Evolutionary conservation across 2,329 filamentous ascomycete species (phyloP), one percentile per base, ranked within the genome.

Genomic region (Aspergillus ustus): DNA sequence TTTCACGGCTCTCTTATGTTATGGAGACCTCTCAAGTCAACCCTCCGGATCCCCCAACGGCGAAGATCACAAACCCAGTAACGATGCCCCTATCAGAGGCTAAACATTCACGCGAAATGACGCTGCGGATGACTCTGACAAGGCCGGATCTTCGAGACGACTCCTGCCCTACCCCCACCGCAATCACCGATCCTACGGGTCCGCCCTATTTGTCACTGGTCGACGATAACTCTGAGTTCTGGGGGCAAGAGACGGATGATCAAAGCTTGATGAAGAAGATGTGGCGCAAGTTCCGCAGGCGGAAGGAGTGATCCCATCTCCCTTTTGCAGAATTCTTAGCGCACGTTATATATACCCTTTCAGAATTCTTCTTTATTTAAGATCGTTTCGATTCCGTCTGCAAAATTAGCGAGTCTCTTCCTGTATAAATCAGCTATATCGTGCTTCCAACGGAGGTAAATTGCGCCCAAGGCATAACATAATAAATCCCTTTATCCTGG

Each of bases 121-220:
- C 95, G 2, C 80, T 98, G 52, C 91, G 93, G 52, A 96, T 98
- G 93, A 98, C 94, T 0, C 84, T 98, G 58, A 98, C 95, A 3
- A 84, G 93, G 51, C 91, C 93, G 0, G 94, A 98, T 73, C 83
- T 98, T 52, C 88, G 93, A 37, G 73, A 71, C 17, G 64, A 70
- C 15, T 73, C 72, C 9, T 66, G 67, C 3, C 53, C 63, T 3
- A 65, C 67, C 7, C 55, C 63, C n/a, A 91, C 92, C 70, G 91
- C 93, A 69, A 87, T 80, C 66, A 76, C 83, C 66, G 81, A 87
- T 63, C 83, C 85, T 2, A 74, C 87, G 37, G 81, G 83, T n/a
- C 73, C 87, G 19, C 83, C 84, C 44, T 81, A 83, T 48, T 75
- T 89, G 20, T 78, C 81, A 2, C 72, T 73, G 7, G 70, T 80